phyloP scores from a whole-genome alignment of 306 rosid species.

The Crataegus laevigata region DNA sequence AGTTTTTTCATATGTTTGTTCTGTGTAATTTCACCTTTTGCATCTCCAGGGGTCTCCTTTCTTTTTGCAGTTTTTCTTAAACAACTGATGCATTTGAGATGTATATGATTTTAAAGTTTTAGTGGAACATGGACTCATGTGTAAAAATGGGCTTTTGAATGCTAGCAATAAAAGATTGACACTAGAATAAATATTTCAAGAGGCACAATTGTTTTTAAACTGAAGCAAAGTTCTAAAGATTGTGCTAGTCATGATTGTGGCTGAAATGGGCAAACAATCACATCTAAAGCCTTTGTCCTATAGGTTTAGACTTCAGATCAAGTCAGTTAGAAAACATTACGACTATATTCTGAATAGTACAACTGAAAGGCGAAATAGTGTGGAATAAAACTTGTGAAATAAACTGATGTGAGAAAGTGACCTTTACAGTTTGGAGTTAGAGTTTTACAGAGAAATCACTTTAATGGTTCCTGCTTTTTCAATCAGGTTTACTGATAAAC shows the following conservation, averaged over 20 bases:
- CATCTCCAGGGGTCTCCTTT: background rate
- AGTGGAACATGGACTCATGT: background rate
- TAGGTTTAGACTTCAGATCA: background rate
- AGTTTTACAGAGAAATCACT: background rate
- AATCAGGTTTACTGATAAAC: conserved; percentile 83
- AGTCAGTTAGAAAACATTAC: background rate
- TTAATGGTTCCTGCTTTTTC: conserved; percentile 13
- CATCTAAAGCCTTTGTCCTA: background rate
- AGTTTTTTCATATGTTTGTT: background rate
- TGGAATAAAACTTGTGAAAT: background rate
- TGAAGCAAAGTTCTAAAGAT: background rate
- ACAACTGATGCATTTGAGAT: background rate
- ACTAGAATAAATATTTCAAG: background rate
- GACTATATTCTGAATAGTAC: background rate
- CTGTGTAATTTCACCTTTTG: background rate
- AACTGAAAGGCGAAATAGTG: background rate
- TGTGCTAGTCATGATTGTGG: background rate
- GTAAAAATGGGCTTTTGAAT: background rate
- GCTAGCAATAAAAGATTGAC: background rate
- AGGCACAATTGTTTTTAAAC: background rate
- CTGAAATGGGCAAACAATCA: background rate
- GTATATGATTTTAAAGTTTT: background rate
- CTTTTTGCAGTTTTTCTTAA: background rate
- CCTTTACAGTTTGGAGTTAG: background rate
- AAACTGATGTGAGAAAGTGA: background rate